Base-by-base conservation (phyloP, 441 rosid species). In the Pelargonium fulgidum region DNA sequence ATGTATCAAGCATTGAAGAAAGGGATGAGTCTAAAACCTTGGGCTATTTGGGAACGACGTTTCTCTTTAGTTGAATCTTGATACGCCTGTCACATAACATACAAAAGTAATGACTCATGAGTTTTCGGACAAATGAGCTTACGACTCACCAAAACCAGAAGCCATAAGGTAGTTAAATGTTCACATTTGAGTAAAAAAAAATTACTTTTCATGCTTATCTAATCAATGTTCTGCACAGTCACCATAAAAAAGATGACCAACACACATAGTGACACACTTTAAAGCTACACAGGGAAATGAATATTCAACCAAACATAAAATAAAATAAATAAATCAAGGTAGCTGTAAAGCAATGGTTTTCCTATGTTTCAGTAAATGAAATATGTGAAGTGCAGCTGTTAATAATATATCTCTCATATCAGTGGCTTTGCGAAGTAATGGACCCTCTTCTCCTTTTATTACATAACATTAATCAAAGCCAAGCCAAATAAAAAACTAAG, bases 21-120 rank as follows among this genome's bases (percentile, higher is more conserved):
- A 33, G 10, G 42, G 17, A 59, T 69, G 39, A 63, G 66, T 63
- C 26, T 17, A 75, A 71, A 83, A 96, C 99, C 98, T 91, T 91
- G 98, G 65, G 98, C 98, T 79, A 96, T 93, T 73, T 86, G 94
- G 66, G 96, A 90, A 68, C 98, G 98, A 0, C 96, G 84, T 72
- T 88, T 91, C 78, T 96, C 98, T 82, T 93, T 96, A 6, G 99
- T 93, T 65, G 96, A 91, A 61, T 93, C 97, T 75, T 93, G 91
- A 76, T 96, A 93, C 68, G 87, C 98, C 97, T 95, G 81, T 71
- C 66, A 73, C 8, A 61, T 71, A 72, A 71, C 67, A 68, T 24
- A 54, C 62, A 58, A 11, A 58, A 58, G 62, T 33, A 7, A 33
- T 33, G 39, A 33, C 39, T 5, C 29, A 58, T 58, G 24, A 58